Conservation (phyloP, 2,329 filamentous ascomycete species). For the Arthrinium phaeospermum region DNA sequence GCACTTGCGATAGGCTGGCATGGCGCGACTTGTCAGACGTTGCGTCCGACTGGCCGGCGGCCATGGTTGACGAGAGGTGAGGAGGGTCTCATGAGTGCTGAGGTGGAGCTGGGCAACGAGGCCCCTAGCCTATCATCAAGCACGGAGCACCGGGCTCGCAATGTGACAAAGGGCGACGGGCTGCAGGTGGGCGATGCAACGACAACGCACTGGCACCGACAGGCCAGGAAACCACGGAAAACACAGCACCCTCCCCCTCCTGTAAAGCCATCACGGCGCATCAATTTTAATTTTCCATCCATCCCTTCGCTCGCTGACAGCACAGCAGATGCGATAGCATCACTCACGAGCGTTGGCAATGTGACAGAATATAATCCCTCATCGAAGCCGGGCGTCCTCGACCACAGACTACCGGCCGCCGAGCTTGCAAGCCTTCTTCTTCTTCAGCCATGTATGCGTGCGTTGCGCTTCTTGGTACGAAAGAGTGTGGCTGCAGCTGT, state of each 20-base stretch:
- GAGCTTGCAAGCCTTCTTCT: background rate
- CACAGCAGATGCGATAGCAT: conserved; percentile 2
- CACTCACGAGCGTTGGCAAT: conserved; percentile 8
- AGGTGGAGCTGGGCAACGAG: conserved; percentile 42
- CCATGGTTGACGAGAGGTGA: conserved; percentile 41
- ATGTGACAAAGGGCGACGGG: conserved; percentile 47
- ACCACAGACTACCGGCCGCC: background rate
- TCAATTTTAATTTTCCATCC: background rate
- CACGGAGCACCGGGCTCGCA: conserved; percentile 37
- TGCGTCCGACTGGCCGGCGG: conserved; percentile 43
- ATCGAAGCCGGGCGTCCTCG: background rate
- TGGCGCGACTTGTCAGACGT: conserved; percentile 36
- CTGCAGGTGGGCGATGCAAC: conserved; percentile 43
- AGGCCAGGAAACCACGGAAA: conserved; percentile 14
- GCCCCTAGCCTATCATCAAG: conserved; percentile 54
- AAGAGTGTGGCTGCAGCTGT: background rate
- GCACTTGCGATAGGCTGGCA: conserved; percentile 46
- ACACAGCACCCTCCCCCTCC: background rate
- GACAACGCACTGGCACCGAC: conserved; percentile 45
- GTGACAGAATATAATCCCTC: background rate
- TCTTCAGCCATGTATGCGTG: background rate
- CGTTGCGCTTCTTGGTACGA: background rate
- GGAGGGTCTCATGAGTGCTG: conserved; percentile 36
- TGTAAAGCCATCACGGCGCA: background rate
- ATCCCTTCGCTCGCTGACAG: background rate